These are phyloP conservation scores for Tetragonia tetragonoides DNA, from an alignment of 148 eudicot species.

Conservation along the genomic window DNA sequence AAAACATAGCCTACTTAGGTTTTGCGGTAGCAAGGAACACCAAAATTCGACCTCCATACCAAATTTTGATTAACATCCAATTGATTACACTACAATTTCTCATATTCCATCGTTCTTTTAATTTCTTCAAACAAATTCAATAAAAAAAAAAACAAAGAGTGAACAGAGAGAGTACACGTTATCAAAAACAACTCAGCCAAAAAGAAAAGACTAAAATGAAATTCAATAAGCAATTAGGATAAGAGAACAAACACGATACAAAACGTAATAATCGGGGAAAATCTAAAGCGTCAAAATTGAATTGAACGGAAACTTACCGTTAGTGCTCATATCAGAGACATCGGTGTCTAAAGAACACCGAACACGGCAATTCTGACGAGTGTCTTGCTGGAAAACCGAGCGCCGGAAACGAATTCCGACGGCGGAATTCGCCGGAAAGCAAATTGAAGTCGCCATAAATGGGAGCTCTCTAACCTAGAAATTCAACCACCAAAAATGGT, in stretches of 20 bases:
- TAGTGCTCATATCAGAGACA: conserved; percentile 87
- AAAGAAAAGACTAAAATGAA: neutral
- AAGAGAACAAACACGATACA: no score
- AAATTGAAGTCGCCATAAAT: conserved; percentile 35
- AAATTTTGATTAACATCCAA: no score
- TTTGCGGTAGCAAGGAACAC: neutral
- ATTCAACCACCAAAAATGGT: neutral
- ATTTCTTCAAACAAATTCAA: neutral
- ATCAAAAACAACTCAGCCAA: neutral
- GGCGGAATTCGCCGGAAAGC: conserved; percentile 46
- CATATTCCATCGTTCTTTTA: neutral
- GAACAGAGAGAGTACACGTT: neutral
- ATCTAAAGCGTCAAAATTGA: neutral
- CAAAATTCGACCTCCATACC: neutral
- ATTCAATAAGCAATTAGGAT: no score
- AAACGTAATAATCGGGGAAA: neutral
- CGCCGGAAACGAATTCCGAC: conserved; percentile 24
- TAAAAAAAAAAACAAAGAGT: neutral
- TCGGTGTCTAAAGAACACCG: conserved; percentile 68
- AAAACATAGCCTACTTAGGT: neutral
- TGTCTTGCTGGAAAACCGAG: conserved; percentile 21
- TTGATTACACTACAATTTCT: no score
- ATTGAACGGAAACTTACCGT: conserved; percentile 42
- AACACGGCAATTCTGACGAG: conserved; percentile 33
- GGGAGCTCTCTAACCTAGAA: neutral